phyloP scores from a whole-genome alignment of 116 monocot genomes.

The Papilionanthe hybrid region DNA sequence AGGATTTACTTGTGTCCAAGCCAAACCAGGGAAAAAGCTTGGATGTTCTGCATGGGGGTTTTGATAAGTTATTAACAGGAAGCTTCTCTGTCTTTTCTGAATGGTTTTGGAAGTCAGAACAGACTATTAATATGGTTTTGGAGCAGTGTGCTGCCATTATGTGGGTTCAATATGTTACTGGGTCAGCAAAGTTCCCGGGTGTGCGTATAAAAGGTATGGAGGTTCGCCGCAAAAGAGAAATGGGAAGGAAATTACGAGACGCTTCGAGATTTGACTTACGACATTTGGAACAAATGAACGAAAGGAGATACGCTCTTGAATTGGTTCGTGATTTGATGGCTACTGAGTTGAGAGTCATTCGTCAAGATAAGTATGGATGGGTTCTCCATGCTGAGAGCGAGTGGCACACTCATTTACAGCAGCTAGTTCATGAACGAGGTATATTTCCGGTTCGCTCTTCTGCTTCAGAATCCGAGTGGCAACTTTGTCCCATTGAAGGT shows the following conservation, averaged over 20 bases:
- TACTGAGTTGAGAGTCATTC: constrained; percentile 87
- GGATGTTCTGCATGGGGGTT: constrained; percentile 85
- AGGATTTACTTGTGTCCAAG: constrained; percentile 84
- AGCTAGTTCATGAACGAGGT: constrained; percentile 91
- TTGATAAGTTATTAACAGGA: constrained; percentile 90
- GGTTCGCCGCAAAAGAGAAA: constrained; percentile 80
- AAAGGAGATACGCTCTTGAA: constrained; percentile 78
- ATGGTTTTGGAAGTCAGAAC: constrained; percentile 75
- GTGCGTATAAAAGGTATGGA: constrained; percentile 94
- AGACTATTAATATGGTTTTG: constrained; percentile 61
- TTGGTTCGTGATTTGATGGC: constrained; percentile 89
- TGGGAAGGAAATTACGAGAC: constrained; percentile 70
- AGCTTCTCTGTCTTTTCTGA: constrained; percentile 61
- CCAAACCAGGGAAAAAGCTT: constrained; percentile 60
- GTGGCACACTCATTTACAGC: constrained; percentile 87
- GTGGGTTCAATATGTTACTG: constrained; percentile 80
- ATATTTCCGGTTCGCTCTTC: constrained; percentile 63
- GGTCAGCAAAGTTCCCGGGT: constrained; percentile 85
- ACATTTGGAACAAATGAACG: constrained; percentile 76
- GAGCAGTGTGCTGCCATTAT: constrained; percentile 89
- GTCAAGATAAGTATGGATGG: constrained; percentile 99
- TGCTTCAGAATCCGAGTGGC: constrained; percentile 68
- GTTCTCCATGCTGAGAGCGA: constrained; percentile 99
- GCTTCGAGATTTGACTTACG: constrained; percentile 56
- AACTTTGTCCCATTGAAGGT: constrained; percentile 93